phyloP scores from a whole-genome alignment of 2,329 filamentous ascomycete species.

The Cercospora sp. region DNA sequence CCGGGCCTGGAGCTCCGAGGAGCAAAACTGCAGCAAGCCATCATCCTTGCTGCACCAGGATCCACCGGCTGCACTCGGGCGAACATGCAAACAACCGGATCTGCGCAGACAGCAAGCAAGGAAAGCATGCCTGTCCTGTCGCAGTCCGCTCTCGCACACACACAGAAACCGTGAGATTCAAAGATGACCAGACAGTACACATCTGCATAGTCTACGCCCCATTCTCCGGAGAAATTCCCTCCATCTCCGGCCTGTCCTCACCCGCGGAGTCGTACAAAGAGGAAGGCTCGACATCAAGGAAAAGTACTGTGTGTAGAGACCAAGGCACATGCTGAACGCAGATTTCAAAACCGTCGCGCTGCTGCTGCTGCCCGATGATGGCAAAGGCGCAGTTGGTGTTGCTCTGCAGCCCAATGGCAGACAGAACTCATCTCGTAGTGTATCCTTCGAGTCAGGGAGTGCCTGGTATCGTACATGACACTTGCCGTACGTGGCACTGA shows the following conservation, averaged over 20 bases:
- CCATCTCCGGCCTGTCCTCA: not conserved
- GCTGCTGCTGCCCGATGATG: slow-evolving; percentile 8
- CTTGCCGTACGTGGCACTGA: not conserved
- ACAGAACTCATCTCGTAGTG: not conserved
- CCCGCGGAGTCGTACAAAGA: not conserved
- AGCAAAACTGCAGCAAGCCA: not conserved
- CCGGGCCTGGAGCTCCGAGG: not conserved
- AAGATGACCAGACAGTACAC: not conserved
- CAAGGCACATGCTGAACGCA: not conserved
- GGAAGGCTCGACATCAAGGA: too few relatives aligned
- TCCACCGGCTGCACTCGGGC: slow-evolving; percentile 4
- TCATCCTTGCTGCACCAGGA: slow-evolving; percentile 1
- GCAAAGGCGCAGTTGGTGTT: not conserved
- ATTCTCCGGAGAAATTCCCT: not conserved
- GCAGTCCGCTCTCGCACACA: not conserved
- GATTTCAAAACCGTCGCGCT: not conserved
- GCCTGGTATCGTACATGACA: not conserved
- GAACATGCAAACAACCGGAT: slow-evolving; percentile 12
- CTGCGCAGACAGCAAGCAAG: not conserved
- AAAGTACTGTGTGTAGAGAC: too few relatives aligned
- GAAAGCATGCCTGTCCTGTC: not conserved
- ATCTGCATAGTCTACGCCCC: not conserved
- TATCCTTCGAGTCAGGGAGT: not conserved
- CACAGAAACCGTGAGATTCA: not conserved
- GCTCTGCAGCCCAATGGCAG: slow-evolving; percentile 2